Base-by-base conservation (phyloP, 345 rosid genomes). In the Arabidopsis arenosa region DNA sequence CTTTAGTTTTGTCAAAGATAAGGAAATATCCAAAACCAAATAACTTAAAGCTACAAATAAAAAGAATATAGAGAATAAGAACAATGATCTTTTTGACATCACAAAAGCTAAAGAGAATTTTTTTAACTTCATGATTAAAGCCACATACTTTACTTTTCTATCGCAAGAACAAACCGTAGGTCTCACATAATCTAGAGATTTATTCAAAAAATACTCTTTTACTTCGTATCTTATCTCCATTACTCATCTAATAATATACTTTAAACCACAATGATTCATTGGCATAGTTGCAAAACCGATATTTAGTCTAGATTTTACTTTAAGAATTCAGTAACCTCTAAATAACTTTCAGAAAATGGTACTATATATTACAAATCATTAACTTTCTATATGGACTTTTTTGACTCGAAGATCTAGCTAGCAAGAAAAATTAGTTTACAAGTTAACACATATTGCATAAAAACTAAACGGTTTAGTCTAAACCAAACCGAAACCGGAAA, bases 181-280 rank as follows among this genome's bases (percentile, higher is more conserved):
- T 67, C 68, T 67, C 73, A 67, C 73, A 67, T 75, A 58, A 73
- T 73, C 69, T 52, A 73, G 76, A 61, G 23, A 28, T 51, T 62
- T 1, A 48, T 48, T 1, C 43, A 51, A 62, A 15, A 39, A 11
- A 75, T 66, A 28, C 67, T 5, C 48, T 15, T 55, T 45, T 21
- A 56, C 26, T 43, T 43, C 65, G 49, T 44, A 55, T 45, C 51
- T 56, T 45, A 44, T 74, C 71, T 54, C 14, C 71, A 63, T 21
- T 32, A 39, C 49, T 53, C 68, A 30, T 11, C 32, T 62, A 40
- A 12, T 52, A 56, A 28, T 41, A 26, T 2, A 0, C 21, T 18
- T 23, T 35, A 35, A 37, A 28, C 14, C 35, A 18, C 18, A 3
- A 57, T 57, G 55, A 55, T 32, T 69, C 33, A 11, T 28, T 15